Conservation (phyloP, 306 rosid species). For the Medicago arabica region DNA sequence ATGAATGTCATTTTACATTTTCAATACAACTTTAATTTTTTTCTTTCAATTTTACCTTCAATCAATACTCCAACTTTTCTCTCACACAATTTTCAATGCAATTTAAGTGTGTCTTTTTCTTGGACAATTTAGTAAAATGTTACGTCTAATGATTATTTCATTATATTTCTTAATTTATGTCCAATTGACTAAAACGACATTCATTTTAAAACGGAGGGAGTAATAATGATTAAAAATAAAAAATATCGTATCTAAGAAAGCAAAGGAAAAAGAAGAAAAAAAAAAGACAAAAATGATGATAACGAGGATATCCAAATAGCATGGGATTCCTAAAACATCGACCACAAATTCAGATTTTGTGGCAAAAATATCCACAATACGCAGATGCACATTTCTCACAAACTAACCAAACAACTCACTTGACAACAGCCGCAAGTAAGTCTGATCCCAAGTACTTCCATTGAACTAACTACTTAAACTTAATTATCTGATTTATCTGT, state of each 20-base stretch:
- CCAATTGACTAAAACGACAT: too few relatives aligned
- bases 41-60: too few relatives aligned
- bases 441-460: constrained; percentile 35
- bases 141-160: too few relatives aligned
- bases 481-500: constrained; percentile 36
- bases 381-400: constrained; percentile 27
- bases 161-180: too few relatives aligned
- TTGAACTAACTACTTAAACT: constrained; percentile 26
- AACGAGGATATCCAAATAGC: constrained; percentile 54
- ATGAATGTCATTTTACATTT: too few relatives aligned
- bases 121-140: too few relatives aligned
- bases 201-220: too few relatives aligned
- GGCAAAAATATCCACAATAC: constrained; percentile 52
- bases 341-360: constrained; percentile 82
- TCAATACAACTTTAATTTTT: too few relatives aligned
- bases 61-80: too few relatives aligned
- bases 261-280: neutral
- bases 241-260: neutral
- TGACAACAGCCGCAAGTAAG: constrained; percentile 6
- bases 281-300: constrained; percentile 38
- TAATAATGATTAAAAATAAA: too few relatives aligned
- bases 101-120: too few relatives aligned
- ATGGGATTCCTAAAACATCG: constrained; percentile 37
- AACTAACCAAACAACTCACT: constrained; percentile 25
- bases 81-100: too few relatives aligned